A percentile compares a stretch with the other conserved stretches of the same genome.
phyloP scores from a whole-genome alignment of 1,139 yeast genomes.

The Dujonia santamariae region DNA sequence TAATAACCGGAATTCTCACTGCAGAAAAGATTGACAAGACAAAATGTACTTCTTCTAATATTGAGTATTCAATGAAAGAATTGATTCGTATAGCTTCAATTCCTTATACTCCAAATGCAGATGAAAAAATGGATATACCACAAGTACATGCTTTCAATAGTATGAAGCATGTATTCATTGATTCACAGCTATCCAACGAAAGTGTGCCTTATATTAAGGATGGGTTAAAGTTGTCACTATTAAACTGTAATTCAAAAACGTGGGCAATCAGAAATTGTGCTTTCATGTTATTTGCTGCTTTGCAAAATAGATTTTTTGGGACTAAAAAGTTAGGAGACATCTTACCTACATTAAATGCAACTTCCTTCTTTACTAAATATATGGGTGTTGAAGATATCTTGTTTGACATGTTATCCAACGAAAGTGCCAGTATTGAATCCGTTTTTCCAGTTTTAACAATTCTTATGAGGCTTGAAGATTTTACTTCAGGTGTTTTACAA shows the following conservation, averaged over 20 bases:
- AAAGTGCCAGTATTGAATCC: conserved; percentile 39
- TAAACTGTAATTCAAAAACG: conserved; percentile 57
- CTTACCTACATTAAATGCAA: conserved; percentile 46
- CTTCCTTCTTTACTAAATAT: conserved; percentile 66
- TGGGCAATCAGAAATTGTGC: conserved; percentile 95
- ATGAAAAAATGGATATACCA: conserved; percentile 68
- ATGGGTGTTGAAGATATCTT: conserved; percentile 50
- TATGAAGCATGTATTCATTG: conserved; percentile 69
- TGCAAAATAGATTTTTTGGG: conserved; percentile 79
- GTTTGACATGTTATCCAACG: conserved; percentile 34
- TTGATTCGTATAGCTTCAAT: conserved; percentile 51
- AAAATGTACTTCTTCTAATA: too few species aligned
- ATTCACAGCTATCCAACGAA: conserved; percentile 54
- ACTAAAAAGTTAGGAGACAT: conserved; percentile 35
- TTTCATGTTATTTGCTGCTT: conserved; percentile 84
- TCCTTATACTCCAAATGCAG: conserved; percentile 45
- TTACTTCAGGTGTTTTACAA: conserved; percentile 37
- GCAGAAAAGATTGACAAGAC: conserved; percentile 35
- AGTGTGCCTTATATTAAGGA: conserved; percentile 53
- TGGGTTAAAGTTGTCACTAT: conserved; percentile 59
- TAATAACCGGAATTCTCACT: conserved; percentile 68
- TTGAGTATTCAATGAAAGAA: conserved; percentile 47
- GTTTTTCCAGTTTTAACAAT: conserved; percentile 75
- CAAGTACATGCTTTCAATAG: conserved; percentile 95
- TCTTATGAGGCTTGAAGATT: conserved; percentile 60